Evolutionary conservation across 192 early-diverging fungal species (phyloP).

Genomic region (Lobosporangium transversale): DNA sequence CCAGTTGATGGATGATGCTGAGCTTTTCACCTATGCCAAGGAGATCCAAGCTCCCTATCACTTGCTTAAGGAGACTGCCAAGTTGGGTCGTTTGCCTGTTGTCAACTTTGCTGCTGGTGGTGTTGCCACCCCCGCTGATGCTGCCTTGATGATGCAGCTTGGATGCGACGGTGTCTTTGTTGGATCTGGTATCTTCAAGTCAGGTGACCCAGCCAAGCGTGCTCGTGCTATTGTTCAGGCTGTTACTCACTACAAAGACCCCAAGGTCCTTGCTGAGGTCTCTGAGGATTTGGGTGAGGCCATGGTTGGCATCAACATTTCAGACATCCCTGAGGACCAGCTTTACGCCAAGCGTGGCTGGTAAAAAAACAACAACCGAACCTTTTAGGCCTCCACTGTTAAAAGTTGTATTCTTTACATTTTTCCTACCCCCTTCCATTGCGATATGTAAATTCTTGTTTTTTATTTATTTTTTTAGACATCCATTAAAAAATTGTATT

Average conservation of each 20-base stretch:
- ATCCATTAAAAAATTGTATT: too few species aligned
- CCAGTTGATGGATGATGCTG: slow-evolving; percentile 85
- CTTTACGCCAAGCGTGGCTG: slow-evolving; percentile 70
- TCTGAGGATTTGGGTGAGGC: slow-evolving; percentile 95
- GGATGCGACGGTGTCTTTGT: slow-evolving; percentile 99
- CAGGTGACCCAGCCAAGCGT: slow-evolving; percentile 92
- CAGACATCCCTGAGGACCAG: slow-evolving; percentile 66
- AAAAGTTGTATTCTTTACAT: neutral
- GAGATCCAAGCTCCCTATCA: slow-evolving; percentile 93
- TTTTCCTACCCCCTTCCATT: neutral
- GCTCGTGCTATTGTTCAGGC: slow-evolving; percentile 96
- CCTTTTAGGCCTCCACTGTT: too few species aligned
- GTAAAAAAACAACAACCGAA: too few species aligned
- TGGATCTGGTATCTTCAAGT: slow-evolving; percentile 98
- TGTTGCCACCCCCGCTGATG: slow-evolving; percentile 98
- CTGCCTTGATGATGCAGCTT: slow-evolving; percentile 99
- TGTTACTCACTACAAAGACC: slow-evolving; percentile 94
- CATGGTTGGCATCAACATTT: slow-evolving; percentile 96
- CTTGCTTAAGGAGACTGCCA: slow-evolving; percentile 88
- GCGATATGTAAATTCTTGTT: too few species aligned
- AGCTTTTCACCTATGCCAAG: slow-evolving; percentile 96
- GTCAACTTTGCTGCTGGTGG: slow-evolving; percentile 99
- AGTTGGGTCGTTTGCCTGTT: slow-evolving; percentile 91
- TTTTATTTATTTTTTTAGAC: too few species aligned
- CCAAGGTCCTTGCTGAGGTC: slow-evolving; percentile 87